Base-by-base conservation (phyloP, 2,329 filamentous ascomycete genomes). In the Chaetomiaceae sp. region DNA sequence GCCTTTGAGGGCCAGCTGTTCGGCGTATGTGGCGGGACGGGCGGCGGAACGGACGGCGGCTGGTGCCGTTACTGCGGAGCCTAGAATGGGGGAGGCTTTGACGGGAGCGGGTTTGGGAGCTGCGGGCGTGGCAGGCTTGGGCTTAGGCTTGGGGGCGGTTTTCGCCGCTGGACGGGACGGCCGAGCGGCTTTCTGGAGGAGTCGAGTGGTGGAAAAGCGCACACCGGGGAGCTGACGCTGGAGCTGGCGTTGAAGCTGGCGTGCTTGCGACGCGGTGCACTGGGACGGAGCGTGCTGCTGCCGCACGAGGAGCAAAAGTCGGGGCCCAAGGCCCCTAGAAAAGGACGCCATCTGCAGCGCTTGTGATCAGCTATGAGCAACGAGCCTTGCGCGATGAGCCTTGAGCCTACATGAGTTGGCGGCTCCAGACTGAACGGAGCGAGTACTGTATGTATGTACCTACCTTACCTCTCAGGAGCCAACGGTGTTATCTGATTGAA, bases 1-100 rank as follows among this genome's bases (percentile, higher is more conserved):
- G 1, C 74, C 64, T 57, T 80, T 79, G 53, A 73, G 71, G 13
- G 80, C 78, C 33, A 89, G 75, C 54, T 75, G 76, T 56, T 76
- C 76, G 62, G 76, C 74, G 68, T 77, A 82, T 49, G 69, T 58
- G 53, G 58, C n/a, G 20, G 54, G 48, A 10, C 38, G 32, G 20
- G 69, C 57, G 53, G 58, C n/a, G 20, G 54, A 45, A 10, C 38
- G 32, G 20, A 20, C 9, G 14, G 36, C 34, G 21, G 53, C 16
- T 16, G 11, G 53, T 38, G 51, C 34, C 50, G 49, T 16, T 23
- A n/a, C n/a, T n/a, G 42, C 34, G 45, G 61, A 29, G 38, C 55
- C 27, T 16, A 18, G 34, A 21, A 47, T 41, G 25, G 43, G 44
- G 13, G 49, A 23, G 50, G 34, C 20, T 42, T 54, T 42, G 54